Evolutionary conservation across 768 basidiomycete genomes (phyloP), one percentile per base, ranked within the genome.

Genomic region (Termitomyces sp.): DNA sequence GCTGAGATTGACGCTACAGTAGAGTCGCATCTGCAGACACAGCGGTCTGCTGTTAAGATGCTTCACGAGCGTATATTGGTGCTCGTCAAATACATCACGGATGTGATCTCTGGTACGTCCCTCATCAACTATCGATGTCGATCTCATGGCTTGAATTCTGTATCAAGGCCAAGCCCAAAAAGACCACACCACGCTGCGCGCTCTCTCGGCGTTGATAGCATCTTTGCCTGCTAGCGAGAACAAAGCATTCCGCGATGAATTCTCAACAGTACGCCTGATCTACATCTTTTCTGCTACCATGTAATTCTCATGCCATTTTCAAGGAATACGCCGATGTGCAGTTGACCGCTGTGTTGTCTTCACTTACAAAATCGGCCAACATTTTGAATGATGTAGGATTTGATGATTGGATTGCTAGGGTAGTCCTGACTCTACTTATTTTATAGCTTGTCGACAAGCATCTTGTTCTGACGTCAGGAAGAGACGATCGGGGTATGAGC

Each of bases 301-400:
- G 10, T 14, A 30, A 8, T 38, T 5, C 9, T 16, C 38, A 38
- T 33, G 7, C 20, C 9, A 9, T 52, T 33, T 51, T 13, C 40
- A 64, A 97, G 94, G 96, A 99, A 82, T 93, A 95, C 71, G 90
- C 89, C 66, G 95, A 99, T 68, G 94, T 96, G 16, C 93, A 97
- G 60, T 76, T 99, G 30, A 97, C 94, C 1, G 87, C 89, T 9
- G 92, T 92, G 72, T 77, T 99, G 13, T 87, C 93, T 0, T 84
- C 86, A 14, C 72, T 99, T 58, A 98, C 95, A 7, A 95, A 94
- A 72, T 90, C 91, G 32, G 80, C 95, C 16, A 88, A 87, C 62
- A 83, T 87, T 10, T 72, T 98, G 58, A 98, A 95, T 68, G 93
- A 96, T 65, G 95, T 96, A 67, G 65, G 65, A 33, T 53, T 28